phyloP scores from a whole-genome alignment of 108 stramenopile species.

The Skeletonema marinoi region DNA sequence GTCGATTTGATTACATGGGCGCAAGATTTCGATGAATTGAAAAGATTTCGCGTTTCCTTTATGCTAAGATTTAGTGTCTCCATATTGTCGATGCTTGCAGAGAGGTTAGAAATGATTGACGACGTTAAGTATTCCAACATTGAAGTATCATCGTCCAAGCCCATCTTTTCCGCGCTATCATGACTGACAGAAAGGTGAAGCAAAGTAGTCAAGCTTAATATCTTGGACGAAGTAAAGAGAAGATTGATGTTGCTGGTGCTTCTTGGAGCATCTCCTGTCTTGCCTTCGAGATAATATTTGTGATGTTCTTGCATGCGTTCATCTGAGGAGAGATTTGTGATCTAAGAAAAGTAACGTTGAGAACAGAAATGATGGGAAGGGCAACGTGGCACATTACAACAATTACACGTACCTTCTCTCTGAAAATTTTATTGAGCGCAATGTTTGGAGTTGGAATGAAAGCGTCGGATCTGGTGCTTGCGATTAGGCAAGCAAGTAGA shows the following conservation, averaged over 20 bases:
- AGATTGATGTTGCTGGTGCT: slow-evolving; percentile 23
- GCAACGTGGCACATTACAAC: neutral
- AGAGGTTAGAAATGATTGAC: slow-evolving; percentile 30
- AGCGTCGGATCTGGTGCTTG: slow-evolving; percentile 3
- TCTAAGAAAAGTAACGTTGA: slow-evolving; percentile 2
- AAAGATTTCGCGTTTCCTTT: neutral
- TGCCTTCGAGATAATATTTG: slow-evolving; percentile 17
- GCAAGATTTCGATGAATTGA: slow-evolving; percentile 22
- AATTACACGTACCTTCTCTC: slow-evolving; percentile 16
- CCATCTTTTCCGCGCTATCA: slow-evolving; percentile 16
- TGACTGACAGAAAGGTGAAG: slow-evolving; percentile 27
- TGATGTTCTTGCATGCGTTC: slow-evolving; percentile 15
- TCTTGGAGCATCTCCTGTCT: slow-evolving; percentile 11
- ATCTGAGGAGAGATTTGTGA: slow-evolving; percentile 25
- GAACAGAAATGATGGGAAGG: neutral
- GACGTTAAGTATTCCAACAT: slow-evolving; percentile 34
- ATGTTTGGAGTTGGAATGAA: slow-evolving; percentile 1
- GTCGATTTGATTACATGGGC: slow-evolving; percentile 23
- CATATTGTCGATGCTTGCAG: slow-evolving; percentile 15
- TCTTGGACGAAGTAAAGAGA: slow-evolving; percentile 30
- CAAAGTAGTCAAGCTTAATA: slow-evolving; percentile 15
- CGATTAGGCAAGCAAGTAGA: slow-evolving; percentile 11
- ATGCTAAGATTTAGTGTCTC: slow-evolving; percentile 13
- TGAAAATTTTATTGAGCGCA: slow-evolving; percentile 14
- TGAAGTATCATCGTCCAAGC: slow-evolving; percentile 20